Evolutionary conservation across 2,329 filamentous ascomycete genomes (phyloP).

Genomic region (Sporothrix pseudoabietina): DNA sequence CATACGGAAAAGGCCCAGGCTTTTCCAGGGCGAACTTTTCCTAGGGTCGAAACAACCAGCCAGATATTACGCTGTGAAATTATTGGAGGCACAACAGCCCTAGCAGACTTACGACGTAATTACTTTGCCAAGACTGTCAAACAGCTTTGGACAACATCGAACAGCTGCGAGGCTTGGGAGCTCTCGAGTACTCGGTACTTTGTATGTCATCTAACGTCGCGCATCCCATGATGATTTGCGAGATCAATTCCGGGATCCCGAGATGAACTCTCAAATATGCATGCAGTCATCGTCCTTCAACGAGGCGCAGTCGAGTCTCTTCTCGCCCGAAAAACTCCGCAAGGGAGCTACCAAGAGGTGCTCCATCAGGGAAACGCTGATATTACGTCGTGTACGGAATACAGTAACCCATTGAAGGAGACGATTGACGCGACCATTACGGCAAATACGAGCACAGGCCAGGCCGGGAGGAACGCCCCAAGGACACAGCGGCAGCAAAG

Average conservation of each 20-base stretch:
- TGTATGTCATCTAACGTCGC: not conserved
- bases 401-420: not conserved
- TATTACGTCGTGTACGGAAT: no score
- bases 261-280: not conserved
- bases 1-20: not conserved
- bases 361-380: not conserved
- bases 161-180: not conserved
- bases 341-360: slow-evolving; percentile 6
- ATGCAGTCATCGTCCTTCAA: not conserved
- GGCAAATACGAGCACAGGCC: slow-evolving; percentile 11
- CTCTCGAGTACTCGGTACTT: no score
- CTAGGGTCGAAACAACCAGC: slow-evolving; percentile 20
- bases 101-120: not conserved
- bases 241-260: not conserved
- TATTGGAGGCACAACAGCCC: not conserved
- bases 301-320: slow-evolving; percentile 1
- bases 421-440: slow-evolving; percentile 16
- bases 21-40: not conserved
- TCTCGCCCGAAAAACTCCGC: not conserved
- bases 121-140: not conserved
- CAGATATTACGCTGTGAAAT: not conserved
- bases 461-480: not conserved
- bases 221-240: not conserved
- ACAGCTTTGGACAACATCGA: not conserved
- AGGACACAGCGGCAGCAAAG: not conserved